Conservation (phyloP, 257 asterid genomes). For the Jacaranda copaia region DNA sequence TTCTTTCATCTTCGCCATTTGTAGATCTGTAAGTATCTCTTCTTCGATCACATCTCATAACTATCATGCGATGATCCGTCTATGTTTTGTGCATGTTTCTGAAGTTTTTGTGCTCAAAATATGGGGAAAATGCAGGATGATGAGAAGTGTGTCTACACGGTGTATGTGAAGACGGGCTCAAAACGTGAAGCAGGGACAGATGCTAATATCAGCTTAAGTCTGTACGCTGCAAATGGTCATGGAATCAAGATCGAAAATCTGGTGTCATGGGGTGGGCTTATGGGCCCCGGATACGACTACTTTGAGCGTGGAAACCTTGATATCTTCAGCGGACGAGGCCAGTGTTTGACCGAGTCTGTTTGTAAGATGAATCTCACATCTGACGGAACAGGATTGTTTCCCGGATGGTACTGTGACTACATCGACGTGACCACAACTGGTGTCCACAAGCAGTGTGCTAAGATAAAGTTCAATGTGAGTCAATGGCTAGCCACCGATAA, state of each 20-base stretch:
- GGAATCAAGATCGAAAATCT: conserved; percentile 45
- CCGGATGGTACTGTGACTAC: no score
- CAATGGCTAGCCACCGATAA: no score
- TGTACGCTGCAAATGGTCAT: conserved; percentile 23
- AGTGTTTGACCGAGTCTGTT: conserved; percentile 48
- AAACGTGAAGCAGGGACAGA: no score
- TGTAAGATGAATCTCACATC: no score
- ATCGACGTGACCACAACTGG: conserved; percentile 56
- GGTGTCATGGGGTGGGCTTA: conserved; percentile 57
- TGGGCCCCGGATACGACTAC: conserved; percentile 63
- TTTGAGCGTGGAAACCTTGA: conserved; percentile 65
- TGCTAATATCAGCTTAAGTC: conserved; percentile 29
- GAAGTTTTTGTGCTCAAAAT: no score
- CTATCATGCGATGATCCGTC: no score
- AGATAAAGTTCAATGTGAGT: no score
- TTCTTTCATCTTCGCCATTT: conserved; percentile 30
- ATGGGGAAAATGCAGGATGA: no score
- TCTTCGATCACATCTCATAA: background rate
- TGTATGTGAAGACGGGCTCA: conserved; percentile 35
- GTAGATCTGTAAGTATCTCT: conserved; percentile 24
- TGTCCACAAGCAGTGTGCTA: no score
- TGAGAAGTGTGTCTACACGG: background rate
- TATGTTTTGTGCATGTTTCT: no score
- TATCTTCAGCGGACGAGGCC: conserved; percentile 62
- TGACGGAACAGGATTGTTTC: no score